Evolutionary conservation across 768 basidiomycete genomes (phyloP).

Genomic region (Auricularia cornea): DNA sequence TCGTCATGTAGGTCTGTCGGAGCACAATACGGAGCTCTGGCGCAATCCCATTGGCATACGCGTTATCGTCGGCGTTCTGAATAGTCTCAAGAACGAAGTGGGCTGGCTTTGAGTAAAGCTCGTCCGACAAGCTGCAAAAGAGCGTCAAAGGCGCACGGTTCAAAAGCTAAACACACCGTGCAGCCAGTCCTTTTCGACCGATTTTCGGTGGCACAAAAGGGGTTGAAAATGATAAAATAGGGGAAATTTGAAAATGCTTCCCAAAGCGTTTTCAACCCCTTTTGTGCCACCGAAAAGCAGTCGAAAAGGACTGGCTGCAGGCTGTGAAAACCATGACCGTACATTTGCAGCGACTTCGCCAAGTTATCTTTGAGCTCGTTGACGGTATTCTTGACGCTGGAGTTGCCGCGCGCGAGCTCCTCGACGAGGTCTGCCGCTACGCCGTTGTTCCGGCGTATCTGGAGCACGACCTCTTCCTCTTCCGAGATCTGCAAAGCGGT

Average conservation of each 20-base stretch:
- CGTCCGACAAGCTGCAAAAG: constrained; percentile 12
- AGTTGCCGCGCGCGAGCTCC: neutral
- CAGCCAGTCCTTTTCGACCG: too few species aligned
- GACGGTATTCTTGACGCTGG: neutral
- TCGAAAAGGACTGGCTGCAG: too few species aligned
- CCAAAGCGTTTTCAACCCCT: too few species aligned
- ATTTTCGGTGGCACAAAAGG: too few species aligned
- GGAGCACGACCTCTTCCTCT: neutral
- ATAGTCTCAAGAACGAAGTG: constrained; percentile 22
- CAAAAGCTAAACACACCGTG: too few species aligned
- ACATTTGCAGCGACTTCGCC: neutral
- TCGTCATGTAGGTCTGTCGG: constrained; percentile 5
- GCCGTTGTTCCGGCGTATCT: neutral
- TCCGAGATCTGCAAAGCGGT: neutral
- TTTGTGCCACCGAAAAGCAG: too few species aligned
- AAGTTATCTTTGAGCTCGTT: neutral
- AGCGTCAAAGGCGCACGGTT: neutral
- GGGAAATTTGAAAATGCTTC: too few species aligned
- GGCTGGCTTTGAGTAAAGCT: constrained; percentile 19
- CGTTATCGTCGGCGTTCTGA: constrained; percentile 22
- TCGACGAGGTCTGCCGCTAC: neutral
- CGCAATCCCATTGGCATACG: constrained; percentile 9
- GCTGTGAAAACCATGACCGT: too few species aligned
- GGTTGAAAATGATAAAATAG: too few species aligned
- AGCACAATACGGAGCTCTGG: constrained; percentile 10